Conservation (phyloP, 2,329 filamentous ascomycete species). For the Cryphonectria nitschkei region DNA sequence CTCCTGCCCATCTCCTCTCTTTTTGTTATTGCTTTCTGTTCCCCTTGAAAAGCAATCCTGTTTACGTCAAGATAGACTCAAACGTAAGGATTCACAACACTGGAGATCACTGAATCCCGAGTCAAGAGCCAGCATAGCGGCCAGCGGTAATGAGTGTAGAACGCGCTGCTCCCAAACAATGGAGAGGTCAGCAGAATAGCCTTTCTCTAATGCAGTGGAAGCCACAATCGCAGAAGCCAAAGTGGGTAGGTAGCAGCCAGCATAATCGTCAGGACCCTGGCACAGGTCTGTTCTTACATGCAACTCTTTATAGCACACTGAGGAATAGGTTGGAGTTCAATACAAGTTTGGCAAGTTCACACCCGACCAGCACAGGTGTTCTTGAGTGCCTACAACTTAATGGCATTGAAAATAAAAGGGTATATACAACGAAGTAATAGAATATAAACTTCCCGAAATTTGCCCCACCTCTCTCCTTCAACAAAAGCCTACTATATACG, state of each 20-base stretch:
- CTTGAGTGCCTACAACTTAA: neutral
- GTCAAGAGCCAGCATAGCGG: neutral
- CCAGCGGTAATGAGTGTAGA: neutral
- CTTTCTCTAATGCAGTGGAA: neutral
- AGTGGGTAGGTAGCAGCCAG: neutral
- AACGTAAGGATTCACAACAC: no score
- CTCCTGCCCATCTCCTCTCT: no score
- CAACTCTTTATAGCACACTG: neutral
- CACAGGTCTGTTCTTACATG: neutral
- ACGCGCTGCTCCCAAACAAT: neutral
- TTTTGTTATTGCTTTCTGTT: no score
- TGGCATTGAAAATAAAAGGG: neutral
- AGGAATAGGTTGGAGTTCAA: neutral
- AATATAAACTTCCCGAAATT: neutral
- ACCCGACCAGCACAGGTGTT: neutral
- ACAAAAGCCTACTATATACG: conserved; percentile 1
- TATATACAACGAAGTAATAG: neutral
- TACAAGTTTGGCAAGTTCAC: neutral
- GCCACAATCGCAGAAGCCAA: neutral
- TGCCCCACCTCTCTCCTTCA: neutral
- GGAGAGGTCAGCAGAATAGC: neutral
- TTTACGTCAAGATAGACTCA: no score
- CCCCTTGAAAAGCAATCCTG: no score
- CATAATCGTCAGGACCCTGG: neutral
- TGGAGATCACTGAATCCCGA: neutral